Evolutionary conservation across 1,284 basidiomycete genomes (phyloP).

Genomic region (Pseudozyma hubeiensis): DNA sequence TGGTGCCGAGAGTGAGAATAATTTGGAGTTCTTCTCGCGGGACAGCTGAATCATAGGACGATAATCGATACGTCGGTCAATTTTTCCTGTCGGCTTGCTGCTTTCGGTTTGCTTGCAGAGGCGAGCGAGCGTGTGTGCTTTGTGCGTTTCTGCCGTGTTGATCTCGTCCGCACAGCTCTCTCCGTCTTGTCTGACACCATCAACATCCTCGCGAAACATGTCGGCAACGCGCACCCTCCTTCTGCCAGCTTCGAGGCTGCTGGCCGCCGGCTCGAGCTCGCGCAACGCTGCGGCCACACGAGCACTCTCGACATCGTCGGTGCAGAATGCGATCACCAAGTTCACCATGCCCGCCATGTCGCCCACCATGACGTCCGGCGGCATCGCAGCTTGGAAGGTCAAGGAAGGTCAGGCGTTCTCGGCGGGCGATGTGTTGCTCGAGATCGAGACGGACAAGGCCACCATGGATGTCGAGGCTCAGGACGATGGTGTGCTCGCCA

Average conservation of each 20-base stretch:
- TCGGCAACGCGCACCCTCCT: slow-evolving; percentile 33
- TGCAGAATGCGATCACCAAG: slow-evolving; percentile 48
- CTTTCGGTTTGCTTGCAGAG: not conserved
- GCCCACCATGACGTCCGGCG: slow-evolving; percentile 67
- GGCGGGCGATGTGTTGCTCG: slow-evolving; percentile 90
- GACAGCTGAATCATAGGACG: not conserved
- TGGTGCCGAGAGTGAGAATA: slow-evolving; percentile 1
- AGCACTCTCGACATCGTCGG: slow-evolving; percentile 35
- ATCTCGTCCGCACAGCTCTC: slow-evolving; percentile 1
- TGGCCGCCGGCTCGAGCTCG: slow-evolving; percentile 23
- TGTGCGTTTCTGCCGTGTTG: not conserved
- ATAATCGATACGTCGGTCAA: slow-evolving; percentile 39
- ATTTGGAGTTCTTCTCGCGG: slow-evolving; percentile 21
- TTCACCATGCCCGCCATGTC: slow-evolving; percentile 68
- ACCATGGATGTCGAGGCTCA: slow-evolving; percentile 71
- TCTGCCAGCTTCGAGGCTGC: slow-evolving; percentile 26
- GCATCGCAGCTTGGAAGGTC: slow-evolving; percentile 68
- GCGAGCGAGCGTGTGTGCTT: not conserved
- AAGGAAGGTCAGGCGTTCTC: slow-evolving; percentile 69
- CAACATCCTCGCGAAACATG: slow-evolving; percentile 11
- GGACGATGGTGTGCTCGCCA: slow-evolving; percentile 70
- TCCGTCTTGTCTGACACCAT: not conserved
- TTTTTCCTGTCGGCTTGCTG: slow-evolving; percentile 1
- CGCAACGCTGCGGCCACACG: slow-evolving; percentile 18
- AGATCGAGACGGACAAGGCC: slow-evolving; percentile 76